Percentiles rank a stretch among this genome's conserved stretches.
Evolutionary conservation across 169 alveolate genomes (phyloP).

Genomic region (Plasmodium adleri): DNA sequence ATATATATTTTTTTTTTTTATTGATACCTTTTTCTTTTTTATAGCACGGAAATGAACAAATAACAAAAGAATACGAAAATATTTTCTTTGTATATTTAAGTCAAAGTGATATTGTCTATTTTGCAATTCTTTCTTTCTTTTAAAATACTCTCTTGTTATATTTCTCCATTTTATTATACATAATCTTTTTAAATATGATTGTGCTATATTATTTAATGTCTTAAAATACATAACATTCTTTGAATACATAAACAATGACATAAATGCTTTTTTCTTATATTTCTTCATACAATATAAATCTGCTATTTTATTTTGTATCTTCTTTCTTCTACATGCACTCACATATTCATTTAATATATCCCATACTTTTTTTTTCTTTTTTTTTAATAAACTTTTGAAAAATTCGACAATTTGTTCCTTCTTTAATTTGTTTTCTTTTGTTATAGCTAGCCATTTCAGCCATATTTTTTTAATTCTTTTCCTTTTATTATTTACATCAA

Average conservation of each 20-base stretch:
- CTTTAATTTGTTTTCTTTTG: slow-evolving; percentile 13
- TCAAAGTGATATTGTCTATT: slow-evolving; percentile 1
- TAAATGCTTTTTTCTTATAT: slow-evolving; percentile 38
- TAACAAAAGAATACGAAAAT: slow-evolving; percentile 10
- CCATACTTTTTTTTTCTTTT: slow-evolving; percentile 29
- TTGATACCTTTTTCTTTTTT: slow-evolving; percentile 26
- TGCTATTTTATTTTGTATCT: slow-evolving; percentile 33
- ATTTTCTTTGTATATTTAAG: slow-evolving; percentile 14
- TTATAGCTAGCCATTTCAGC: slow-evolving; percentile 21
- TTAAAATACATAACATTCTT: slow-evolving; percentile 34
- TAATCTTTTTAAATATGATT: slow-evolving; percentile 23
- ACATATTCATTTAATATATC: slow-evolving; percentile 8
- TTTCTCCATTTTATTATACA: slow-evolving; percentile 52
- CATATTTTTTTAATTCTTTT: slow-evolving; percentile 40
- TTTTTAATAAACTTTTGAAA: slow-evolving; percentile 38
- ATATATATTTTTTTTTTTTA: not conserved
- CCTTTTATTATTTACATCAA: slow-evolving; percentile 10
- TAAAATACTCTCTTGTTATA: slow-evolving; percentile 19
- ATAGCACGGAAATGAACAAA: slow-evolving; percentile 1
- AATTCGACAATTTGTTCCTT: slow-evolving; percentile 23
- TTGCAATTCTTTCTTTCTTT: slow-evolving; percentile 11
- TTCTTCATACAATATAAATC: slow-evolving; percentile 21
- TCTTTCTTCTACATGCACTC: slow-evolving; percentile 17
- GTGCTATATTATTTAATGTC: slow-evolving; percentile 18
- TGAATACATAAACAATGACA: slow-evolving; percentile 24